A percentile compares a stretch with the other conserved stretches of the same genome.
phyloP scores from a whole-genome alignment of 2,329 filamentous ascomycete genomes.

The Cladophialophora yegresii region DNA sequence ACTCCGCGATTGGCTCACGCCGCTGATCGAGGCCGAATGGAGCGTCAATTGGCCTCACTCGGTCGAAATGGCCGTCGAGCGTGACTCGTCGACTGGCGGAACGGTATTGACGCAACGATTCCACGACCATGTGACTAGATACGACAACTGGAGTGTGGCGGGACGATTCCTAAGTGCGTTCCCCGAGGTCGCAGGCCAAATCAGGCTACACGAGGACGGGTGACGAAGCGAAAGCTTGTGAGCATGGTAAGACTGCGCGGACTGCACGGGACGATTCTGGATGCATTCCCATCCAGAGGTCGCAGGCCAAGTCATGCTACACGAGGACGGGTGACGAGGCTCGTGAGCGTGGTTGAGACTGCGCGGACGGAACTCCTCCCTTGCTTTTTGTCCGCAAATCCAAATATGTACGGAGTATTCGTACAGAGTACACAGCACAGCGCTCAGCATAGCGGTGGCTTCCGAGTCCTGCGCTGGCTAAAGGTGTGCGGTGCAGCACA shows the following conservation, averaged over 20 bases:
- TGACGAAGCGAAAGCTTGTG: no score
- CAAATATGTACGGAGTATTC: no score
- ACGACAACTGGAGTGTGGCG: conserved; percentile 31
- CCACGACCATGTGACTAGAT: conserved; percentile 24
- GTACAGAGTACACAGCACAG: no score
- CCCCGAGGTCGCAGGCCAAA: conserved; percentile 27
- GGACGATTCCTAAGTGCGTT: conserved; percentile 20
- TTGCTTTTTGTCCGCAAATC: no score
- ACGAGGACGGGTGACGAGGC: conserved; percentile 7
- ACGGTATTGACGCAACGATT: conserved; percentile 25
- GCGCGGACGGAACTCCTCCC: no score
- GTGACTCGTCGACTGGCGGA: conserved; percentile 15
- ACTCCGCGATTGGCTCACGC: conserved; percentile 32
- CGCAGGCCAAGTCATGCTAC: conserved; percentile 23
- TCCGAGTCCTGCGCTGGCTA: no score
- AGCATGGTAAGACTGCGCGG: neutral
- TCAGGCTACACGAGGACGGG: conserved; percentile 23
- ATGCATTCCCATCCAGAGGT: conserved; percentile 29
- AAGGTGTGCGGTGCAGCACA: no score
- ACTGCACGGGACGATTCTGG: conserved; percentile 16
- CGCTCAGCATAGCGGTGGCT: no score
- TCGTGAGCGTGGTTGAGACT: neutral
- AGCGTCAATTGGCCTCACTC: conserved; percentile 30
- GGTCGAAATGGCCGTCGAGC: conserved; percentile 24
- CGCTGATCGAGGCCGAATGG: conserved; percentile 25